These are phyloP conservation scores for Sarocladium kiliense DNA, from an alignment of 2,329 filamentous ascomycete species.

Conservation along the genomic window DNA sequence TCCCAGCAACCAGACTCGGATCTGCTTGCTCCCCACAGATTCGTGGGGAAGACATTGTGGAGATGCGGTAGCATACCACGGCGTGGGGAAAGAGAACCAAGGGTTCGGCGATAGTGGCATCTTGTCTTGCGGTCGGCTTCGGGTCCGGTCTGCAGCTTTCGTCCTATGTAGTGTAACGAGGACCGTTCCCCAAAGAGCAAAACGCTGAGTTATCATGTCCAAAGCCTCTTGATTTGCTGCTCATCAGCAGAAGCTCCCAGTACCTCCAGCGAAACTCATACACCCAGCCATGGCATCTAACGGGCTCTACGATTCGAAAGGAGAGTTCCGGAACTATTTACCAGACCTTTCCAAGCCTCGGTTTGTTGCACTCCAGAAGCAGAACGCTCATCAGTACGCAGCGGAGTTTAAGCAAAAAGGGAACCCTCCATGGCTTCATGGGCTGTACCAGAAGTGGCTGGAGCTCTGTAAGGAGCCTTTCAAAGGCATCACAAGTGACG, in stretches of 20 bases:
- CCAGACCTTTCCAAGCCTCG: neutral
- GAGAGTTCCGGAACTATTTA: neutral
- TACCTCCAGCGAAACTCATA: neutral
- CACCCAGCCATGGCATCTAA: neutral
- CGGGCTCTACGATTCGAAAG: neutral
- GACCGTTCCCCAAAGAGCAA: no score
- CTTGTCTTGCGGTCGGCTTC: no score
- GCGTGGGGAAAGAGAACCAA: no score
- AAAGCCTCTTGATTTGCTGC: neutral
- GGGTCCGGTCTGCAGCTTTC: no score
- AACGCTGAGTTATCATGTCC: no score
- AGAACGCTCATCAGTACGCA: slow-evolving; percentile 59
- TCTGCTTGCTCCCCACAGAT: no score
- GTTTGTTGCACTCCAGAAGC: slow-evolving; percentile 27
- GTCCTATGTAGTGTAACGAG: no score
- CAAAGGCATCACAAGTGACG: slow-evolving; percentile 65
- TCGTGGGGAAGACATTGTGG: no score
- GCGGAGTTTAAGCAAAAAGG: slow-evolving; percentile 52
- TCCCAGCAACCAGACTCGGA: no score
- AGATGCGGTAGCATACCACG: no score
- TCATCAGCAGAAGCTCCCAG: neutral
- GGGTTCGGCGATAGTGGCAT: no score
- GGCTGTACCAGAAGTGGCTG: slow-evolving; percentile 53
- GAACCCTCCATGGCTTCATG: slow-evolving; percentile 62
- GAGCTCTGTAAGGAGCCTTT: slow-evolving; percentile 60